Evolutionary conservation across 768 basidiomycete species (phyloP), one percentile per base, ranked within the genome.

Genomic region (Termitomyces sp.): DNA sequence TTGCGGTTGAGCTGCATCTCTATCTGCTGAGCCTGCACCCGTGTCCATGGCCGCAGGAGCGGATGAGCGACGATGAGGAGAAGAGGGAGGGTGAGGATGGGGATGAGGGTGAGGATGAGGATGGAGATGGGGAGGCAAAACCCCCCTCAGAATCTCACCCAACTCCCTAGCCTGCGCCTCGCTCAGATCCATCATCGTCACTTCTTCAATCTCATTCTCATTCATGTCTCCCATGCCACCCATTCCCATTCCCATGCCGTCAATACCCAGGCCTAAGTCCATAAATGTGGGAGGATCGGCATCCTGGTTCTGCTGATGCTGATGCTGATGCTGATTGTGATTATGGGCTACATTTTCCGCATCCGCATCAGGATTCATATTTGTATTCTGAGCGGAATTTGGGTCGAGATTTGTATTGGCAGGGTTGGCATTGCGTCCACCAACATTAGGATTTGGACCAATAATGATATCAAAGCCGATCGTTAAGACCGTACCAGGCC

Each of bases 401-500:
- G 7, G 5, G 2, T 26, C 26, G 5, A 12, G 37, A 18, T 34
- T 46, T 5, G 22, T 24, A 5, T 44, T 46, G 24, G 32, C 5
- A 10, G 42, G 32, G 24, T 34, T 55, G 34, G 34, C 20, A 13
- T 55, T 46, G 24, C 12, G 20, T 4, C 20, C 22, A 29, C 16
- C 27, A 12, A 27, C 5, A 5, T 32, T 18, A 16, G 51, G 29
- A 32, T 32, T 22, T 5, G 57, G 51, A 16, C 57, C 57, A 10
- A 58, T 41, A 3, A 58, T 36, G 22, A 58, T 58, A 39, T 58
- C 57, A 14, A 58, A 58, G 10, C 57, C 57, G 2, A 58, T 52
- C 10, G 57, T 58, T 1, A 53, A 22, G 10, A 58, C 12, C 1
- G 57, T 18, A 14, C 56, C 43, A 18, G 31, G 43, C 8, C 39